phyloP scores from a whole-genome alignment of 805 yeast genomes.

The Blastobotrys terrestris region DNA sequence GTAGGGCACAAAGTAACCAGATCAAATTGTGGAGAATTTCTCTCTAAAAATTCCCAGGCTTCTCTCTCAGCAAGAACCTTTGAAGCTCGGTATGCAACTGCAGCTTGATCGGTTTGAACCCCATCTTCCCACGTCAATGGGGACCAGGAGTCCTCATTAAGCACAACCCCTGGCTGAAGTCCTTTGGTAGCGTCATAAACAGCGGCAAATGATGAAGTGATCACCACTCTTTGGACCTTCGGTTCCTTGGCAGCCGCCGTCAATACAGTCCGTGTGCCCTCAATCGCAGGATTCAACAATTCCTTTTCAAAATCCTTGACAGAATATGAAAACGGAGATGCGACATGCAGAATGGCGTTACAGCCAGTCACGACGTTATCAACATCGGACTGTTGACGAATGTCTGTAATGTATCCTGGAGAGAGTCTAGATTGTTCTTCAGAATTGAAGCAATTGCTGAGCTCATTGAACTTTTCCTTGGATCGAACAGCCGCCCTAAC shows the following conservation, averaged over 20 bases:
- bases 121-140: constrained; percentile 26
- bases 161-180: constrained; percentile 9
- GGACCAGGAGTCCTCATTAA: constrained; percentile 17
- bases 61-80: constrained; percentile 51
- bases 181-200: constrained; percentile 31
- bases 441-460: constrained; percentile 17
- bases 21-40: constrained; percentile 10
- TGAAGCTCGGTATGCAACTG: constrained; percentile 31
- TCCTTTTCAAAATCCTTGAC: constrained; percentile 37
- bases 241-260: constrained; percentile 38
- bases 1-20: constrained; percentile 26
- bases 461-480: constrained; percentile 35
- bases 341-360: constrained; percentile 39
- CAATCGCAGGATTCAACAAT: constrained; percentile 41
- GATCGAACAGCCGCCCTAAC: constrained; percentile 45
- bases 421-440: constrained; percentile 12
- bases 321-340: constrained; percentile 32
- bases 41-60: constrained; percentile 45
- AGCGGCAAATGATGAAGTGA: constrained; percentile 53
- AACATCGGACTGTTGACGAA: constrained; percentile 17
- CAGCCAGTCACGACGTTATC: background rate
- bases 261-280: constrained; percentile 42
- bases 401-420: constrained; percentile 25
- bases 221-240: constrained; percentile 39
- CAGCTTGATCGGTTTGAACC: constrained; percentile 11